A percentile compares a stretch with the other conserved stretches of the same genome.
These are phyloP conservation scores for Trametes pubescens DNA, from an alignment of 1,284 basidiomycete species.

Conservation along the genomic window DNA sequence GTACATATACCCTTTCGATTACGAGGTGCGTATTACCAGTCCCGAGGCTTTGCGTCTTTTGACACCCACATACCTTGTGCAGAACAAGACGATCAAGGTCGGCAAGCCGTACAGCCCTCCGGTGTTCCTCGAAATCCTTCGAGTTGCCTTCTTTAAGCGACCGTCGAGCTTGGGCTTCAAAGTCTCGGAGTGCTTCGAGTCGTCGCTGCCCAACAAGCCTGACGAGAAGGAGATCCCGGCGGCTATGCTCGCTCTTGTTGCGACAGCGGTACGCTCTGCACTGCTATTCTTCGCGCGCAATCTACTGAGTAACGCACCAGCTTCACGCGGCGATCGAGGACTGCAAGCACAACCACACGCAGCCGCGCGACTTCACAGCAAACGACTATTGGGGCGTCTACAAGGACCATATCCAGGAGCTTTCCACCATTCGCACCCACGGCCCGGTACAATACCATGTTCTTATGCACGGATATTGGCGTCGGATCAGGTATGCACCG, in stretches of 20 bases:
- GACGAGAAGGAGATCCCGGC: slow-evolving; percentile 26
- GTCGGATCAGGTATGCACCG: neutral
- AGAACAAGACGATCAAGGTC: neutral
- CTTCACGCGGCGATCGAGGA: slow-evolving; percentile 10
- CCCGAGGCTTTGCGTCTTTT: neutral
- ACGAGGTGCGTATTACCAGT: slow-evolving; percentile 3
- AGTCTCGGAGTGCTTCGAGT: neutral
- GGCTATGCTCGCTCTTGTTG: slow-evolving; percentile 17
- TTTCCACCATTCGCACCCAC: neutral
- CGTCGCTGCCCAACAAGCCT: slow-evolving; percentile 3
- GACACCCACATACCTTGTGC: neutral
- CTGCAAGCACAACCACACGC: neutral
- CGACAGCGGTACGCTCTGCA: slow-evolving; percentile 15
- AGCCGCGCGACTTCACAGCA: slow-evolving; percentile 4
- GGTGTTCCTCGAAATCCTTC: slow-evolving; percentile 10
- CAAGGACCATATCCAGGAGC: neutral
- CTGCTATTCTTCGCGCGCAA: neutral
- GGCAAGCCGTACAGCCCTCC: slow-evolving; percentile 6
- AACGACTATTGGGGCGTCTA: slow-evolving; percentile 6
- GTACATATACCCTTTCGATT: slow-evolving; percentile 10
- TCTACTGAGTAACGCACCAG: neutral
- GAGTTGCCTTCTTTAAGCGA: slow-evolving; percentile 9
- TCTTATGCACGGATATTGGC: slow-evolving; percentile 2
- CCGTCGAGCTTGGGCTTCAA: slow-evolving; percentile 4
- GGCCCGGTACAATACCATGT: neutral